These are phyloP conservation scores for Wickerhamiella siamensis DNA, from an alignment of 805 yeast genomes.

Conservation along the genomic window DNA sequence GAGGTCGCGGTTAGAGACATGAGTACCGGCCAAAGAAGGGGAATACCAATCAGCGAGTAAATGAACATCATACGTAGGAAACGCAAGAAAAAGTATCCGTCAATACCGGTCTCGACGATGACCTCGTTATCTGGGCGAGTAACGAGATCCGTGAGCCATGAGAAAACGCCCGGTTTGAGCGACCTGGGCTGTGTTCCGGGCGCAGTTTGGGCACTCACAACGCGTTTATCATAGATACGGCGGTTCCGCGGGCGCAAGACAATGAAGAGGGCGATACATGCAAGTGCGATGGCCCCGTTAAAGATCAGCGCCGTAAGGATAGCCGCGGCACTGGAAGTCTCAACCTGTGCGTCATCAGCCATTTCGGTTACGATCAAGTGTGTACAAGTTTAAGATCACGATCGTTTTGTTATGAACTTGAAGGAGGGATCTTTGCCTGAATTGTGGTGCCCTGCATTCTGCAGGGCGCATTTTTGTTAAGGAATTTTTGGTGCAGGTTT, in stretches of 20 bases:
- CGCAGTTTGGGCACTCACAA: conserved; percentile 43
- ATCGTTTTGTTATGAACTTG: no score
- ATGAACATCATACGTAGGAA: conserved; percentile 46
- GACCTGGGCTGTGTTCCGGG: conserved; percentile 44
- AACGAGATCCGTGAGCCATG: conserved; percentile 56
- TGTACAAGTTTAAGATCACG: not conserved
- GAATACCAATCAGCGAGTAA: conserved; percentile 40
- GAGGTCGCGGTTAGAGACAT: conserved; percentile 72
- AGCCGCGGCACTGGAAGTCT: not conserved
- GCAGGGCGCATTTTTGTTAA: no score
- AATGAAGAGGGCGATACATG: conserved; percentile 48
- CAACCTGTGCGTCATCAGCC: not conserved
- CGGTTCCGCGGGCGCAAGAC: conserved; percentile 49
- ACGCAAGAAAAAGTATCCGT: conserved; percentile 81
- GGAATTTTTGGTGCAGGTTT: no score
- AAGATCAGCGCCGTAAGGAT: conserved; percentile 53
- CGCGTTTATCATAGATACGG: conserved; percentile 74
- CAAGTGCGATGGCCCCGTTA: conserved; percentile 52
- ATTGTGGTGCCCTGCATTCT: no score
- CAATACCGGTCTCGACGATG: conserved; percentile 81
- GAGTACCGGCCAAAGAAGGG: conserved; percentile 47
- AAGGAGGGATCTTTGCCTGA: no score
- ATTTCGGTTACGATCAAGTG: not conserved
- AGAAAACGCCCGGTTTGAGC: conserved; percentile 48
- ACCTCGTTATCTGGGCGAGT: conserved; percentile 59